Conservation (phyloP, 176 grass and related monocot genomes). For the Poa annua region DNA sequence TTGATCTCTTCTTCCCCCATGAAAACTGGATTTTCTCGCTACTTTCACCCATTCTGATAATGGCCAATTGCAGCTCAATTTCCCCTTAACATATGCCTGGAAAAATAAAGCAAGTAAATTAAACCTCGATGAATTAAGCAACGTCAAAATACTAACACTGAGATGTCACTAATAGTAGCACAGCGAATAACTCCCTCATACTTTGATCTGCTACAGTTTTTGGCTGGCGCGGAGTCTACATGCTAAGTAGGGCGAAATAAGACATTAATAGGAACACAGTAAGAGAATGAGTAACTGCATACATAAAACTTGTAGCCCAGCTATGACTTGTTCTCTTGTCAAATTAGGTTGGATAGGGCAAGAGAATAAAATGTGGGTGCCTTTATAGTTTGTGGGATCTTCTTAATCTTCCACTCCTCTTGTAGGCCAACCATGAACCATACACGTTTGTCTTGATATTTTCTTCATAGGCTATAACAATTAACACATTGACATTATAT, state of each 20-base stretch:
- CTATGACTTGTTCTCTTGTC: neutral
- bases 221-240: neutral
- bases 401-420: neutral
- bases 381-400: neutral
- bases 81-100: conserved; percentile 48
- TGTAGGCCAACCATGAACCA: neutral
- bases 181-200: neutral
- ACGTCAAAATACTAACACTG: neutral
- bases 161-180: conserved; percentile 15
- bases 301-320: neutral
- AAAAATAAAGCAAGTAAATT: conserved; percentile 10
- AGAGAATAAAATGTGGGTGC: neutral
- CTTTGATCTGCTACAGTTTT: neutral
- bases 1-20: conserved; percentile 57
- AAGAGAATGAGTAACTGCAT: neutral
- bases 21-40: conserved; percentile 49
- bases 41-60: conserved; percentile 44
- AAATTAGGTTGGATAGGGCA: neutral
- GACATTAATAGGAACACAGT: neutral
- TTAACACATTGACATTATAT: neutral
- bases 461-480: neutral
- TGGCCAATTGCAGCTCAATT: conserved; percentile 31
- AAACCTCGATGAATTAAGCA: conserved; percentile 36
- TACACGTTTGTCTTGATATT: neutral
- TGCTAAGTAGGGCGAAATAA: neutral